phyloP scores from a whole-genome alignment of 345 rosid species.

The Barbarea vulgaris region DNA sequence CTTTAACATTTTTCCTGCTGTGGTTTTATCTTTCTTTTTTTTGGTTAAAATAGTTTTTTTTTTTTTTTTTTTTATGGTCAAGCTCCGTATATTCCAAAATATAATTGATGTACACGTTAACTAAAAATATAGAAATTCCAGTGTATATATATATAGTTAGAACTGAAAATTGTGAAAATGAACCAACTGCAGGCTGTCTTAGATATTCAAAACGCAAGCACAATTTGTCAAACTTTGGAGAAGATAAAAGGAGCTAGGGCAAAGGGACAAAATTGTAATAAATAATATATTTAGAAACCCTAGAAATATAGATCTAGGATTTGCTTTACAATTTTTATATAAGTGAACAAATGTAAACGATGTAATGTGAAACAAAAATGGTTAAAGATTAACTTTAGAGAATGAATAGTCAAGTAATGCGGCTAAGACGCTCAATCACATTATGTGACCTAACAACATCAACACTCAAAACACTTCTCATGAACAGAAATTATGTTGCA shows the following conservation, averaged over 20 bases:
- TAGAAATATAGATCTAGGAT: conserved; percentile 13
- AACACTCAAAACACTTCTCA: conserved; percentile 27
- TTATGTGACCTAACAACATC: conserved; percentile 38
- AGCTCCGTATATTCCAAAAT: neutral
- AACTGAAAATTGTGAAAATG: neutral
- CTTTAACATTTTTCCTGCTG: neutral
- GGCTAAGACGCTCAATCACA: conserved; percentile 36
- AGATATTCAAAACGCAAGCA: conserved; percentile 4
- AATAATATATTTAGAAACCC: conserved; percentile 38
- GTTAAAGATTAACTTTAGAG: conserved; percentile 15
- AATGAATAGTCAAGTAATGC: conserved; percentile 46
- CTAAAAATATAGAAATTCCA: neutral
- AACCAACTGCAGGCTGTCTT: neutral
- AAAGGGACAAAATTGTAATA: conserved; percentile 20
- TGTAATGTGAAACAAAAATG: conserved; percentile 16
- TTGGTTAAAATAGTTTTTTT: too few relatives aligned
- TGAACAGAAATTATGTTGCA: conserved; percentile 41
- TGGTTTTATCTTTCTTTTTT: too few relatives aligned
- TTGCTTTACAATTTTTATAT: conserved; percentile 1
- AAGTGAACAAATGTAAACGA: neutral
- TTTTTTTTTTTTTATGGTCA: too few relatives aligned
- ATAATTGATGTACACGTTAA: neutral
- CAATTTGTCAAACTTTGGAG: conserved; percentile 36
- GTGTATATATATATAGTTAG: neutral
- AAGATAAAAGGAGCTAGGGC: conserved; percentile 18